Conservation (phyloP, 2,329 filamentous ascomycete genomes). For the Microdochium nivale region DNA sequence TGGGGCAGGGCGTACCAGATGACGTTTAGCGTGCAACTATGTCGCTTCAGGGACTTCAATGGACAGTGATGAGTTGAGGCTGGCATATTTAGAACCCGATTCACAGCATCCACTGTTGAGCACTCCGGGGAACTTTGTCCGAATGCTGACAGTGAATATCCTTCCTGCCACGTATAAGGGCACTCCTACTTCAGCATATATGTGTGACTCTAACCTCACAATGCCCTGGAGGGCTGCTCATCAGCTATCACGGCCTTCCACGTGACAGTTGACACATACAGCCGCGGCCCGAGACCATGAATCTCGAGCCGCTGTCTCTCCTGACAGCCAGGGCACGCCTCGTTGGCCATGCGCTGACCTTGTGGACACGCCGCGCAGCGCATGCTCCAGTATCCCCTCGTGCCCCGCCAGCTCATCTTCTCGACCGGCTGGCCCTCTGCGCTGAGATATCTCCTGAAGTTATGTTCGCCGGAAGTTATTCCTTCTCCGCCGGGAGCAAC, state of each 20-base stretch:
- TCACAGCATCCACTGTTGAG: no score
- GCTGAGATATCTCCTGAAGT: slow-evolving; percentile 5
- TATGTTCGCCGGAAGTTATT: background rate
- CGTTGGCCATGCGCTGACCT: background rate
- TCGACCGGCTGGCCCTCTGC: slow-evolving; percentile 6
- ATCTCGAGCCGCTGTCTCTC: slow-evolving; percentile 2
- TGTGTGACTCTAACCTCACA: background rate
- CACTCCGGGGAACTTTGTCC: no score
- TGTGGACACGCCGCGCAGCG: slow-evolving; percentile 1
- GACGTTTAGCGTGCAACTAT: no score
- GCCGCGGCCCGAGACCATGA: slow-evolving; percentile 1
- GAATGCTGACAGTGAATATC: no score
- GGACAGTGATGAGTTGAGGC: no score
- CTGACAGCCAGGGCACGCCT: slow-evolving; percentile 2
- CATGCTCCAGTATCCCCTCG: slow-evolving; percentile 6
- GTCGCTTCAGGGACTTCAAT: no score
- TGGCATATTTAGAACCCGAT: no score
- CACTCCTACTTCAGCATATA: no score
- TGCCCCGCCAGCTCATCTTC: slow-evolving; percentile 11
- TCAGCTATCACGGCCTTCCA: background rate
- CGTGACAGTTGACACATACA: background rate
- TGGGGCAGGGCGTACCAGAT: no score
- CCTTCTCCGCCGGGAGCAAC: background rate
- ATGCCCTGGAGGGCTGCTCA: background rate
- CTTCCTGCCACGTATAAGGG: no score